Evolutionary conservation across 257 asterid genomes (phyloP), one percentile per base, ranked within the genome.

Genomic region (Linaria vulgaris): DNA sequence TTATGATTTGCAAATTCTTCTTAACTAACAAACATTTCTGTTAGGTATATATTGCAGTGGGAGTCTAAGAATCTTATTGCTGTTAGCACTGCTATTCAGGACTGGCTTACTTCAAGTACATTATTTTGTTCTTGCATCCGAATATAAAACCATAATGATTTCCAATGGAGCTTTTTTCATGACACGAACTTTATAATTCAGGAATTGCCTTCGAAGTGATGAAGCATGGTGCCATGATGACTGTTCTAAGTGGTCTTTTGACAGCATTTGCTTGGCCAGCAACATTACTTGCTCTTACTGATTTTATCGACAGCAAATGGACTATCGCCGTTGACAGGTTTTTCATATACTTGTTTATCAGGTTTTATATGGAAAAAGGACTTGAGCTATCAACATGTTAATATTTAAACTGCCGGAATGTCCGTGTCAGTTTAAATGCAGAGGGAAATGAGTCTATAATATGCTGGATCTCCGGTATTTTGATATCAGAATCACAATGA

Each of bases 171-270:
- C 64, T 31, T 63, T 41, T 61, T 61, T 17, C 25, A 55, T 67
- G 64, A 74, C 69, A 63, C 64, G 56, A 52, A 67, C 19, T 48
- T 63, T 61, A 23, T 57, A 72, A 57, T 54, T 68, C 82, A 92
- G 97, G 77, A 49, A 54, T 92, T 67, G 95, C 96, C 48, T 11
- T 80, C 79, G 86, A 85, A 74, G 69, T 92, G 82, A 88, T 92
- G 97, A 88, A 72, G 66, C 96, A 71, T 63, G 98, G 98, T 49
- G 98, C 97, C 67, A 92, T 88, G 98, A 68, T 88, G 91, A 92
- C 98, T 50, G 95, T 92, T 53, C 82, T 92, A 66, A 77, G 88
- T 75, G 4, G 84, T 55, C 86, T 92, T 74, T 74, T 88, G 70
- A 61, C 86, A 12, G 98, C 98, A 43, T 79, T 92, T 62, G 98